Conservation (phyloP, 805 yeast species). For the Torulaspora delbrueckii region DNA sequence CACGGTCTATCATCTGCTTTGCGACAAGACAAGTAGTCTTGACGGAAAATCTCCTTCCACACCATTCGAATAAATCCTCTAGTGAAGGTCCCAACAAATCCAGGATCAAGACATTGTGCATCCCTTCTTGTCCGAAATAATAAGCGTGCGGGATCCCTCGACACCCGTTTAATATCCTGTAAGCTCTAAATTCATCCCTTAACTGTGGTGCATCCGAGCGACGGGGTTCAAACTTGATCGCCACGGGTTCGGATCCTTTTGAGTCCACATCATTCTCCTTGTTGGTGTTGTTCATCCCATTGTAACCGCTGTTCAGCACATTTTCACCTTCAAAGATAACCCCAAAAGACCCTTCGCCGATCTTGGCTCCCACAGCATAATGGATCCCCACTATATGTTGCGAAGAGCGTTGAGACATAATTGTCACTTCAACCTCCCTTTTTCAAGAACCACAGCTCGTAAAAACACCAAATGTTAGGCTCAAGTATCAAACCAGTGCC, state of each 20-base stretch:
- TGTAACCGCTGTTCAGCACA: constrained; percentile 47
- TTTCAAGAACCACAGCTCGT: neutral
- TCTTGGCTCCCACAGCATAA: constrained; percentile 75
- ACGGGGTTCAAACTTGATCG: constrained; percentile 76
- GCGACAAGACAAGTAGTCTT: constrained; percentile 73
- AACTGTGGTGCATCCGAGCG: constrained; percentile 80
- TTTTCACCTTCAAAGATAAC: constrained; percentile 79
- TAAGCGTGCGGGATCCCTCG: constrained; percentile 79
- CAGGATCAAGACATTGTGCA: constrained; percentile 70
- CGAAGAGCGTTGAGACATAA: constrained; percentile 18
- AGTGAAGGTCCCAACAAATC: constrained; percentile 76
- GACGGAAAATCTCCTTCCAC: constrained; percentile 67
- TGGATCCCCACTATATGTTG: constrained; percentile 49
- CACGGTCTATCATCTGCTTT: constrained; percentile 68
- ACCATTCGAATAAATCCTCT: constrained; percentile 84
- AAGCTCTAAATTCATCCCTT: constrained; percentile 75
- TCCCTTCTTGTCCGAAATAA: constrained; percentile 81
- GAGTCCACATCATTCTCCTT: constrained; percentile 11
- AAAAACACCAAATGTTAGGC: neutral
- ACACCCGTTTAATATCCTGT: constrained; percentile 62
- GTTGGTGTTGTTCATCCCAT: constrained; percentile 5
- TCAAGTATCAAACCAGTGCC: neutral
- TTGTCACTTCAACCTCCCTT: neutral
- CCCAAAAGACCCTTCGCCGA: constrained; percentile 86
- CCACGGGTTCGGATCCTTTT: constrained; percentile 42